Evolutionary conservation across 2,329 filamentous ascomycete genomes (phyloP), one percentile per base, ranked within the genome.

Genomic region (Beauveria bassiana): DNA sequence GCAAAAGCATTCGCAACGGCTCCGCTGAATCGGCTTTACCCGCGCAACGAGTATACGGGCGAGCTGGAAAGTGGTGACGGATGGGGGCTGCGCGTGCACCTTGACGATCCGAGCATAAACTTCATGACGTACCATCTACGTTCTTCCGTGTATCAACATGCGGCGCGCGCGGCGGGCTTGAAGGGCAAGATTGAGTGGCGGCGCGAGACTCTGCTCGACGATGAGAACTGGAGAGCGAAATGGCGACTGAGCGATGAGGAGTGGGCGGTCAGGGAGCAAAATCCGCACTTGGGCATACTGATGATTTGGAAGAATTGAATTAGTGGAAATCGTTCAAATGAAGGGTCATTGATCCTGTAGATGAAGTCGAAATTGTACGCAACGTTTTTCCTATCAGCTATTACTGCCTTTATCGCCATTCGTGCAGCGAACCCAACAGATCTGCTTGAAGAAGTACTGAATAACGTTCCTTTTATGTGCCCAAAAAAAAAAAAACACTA

Each of bases 51-150:
- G 8, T 54, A 58, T n/a, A 24, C 31, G 18, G 20, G 22, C 5
- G 52, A 43, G 52, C 20, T 43, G 52, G 12, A 7, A 7, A 18
- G 9, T 3, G 52, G 52, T 26, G 52, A 45, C 22, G 52, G 52
- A 3, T 31, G 52, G 31, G 31, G 20, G 24, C 51, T 54, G 31
- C 51, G 20, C 5, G 51, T 54, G 51, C 22, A 18, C 31, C n/a
- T 54, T 14, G 31, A 28, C 51, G 40, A 34, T 5, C 5, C 4
- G 5, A 46, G 61, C 16, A n/a, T 28, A 5, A 26, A 61, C 22
- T 63, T 65, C 6, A 20, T 22, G 28, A 61, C 60, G 16, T 65
- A 45, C 14, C 64, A 65, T n/a, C n/a, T 65, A 50, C 62, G 49
- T 26, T 58, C 49, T 16, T 28, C 28, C 5, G 49, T 63, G 10